phyloP scores from a whole-genome alignment of 352 stramenopile genomes.

The Pythium periplocum region DNA sequence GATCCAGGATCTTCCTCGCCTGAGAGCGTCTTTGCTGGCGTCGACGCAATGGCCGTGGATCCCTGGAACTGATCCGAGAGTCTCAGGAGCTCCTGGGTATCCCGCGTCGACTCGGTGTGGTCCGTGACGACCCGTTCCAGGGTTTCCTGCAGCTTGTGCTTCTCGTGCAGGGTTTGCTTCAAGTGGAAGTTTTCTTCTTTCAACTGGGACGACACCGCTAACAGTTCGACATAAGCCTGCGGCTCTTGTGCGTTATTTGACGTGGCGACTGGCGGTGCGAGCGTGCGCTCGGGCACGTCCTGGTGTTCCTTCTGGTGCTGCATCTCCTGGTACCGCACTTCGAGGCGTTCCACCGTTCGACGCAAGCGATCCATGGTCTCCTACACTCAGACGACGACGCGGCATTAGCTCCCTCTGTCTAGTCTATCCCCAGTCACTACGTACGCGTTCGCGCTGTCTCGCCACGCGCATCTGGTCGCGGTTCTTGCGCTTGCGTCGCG shows the following conservation, averaged over 20 bases:
- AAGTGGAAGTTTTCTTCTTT: constrained; percentile 27
- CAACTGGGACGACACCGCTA: constrained; percentile 24
- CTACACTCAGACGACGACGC: constrained; percentile 4
- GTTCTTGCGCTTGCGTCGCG: constrained; percentile 43
- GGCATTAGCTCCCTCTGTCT: neutral
- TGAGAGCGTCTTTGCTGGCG: no score
- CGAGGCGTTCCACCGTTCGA: constrained; percentile 38
- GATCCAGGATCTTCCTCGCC: no score
- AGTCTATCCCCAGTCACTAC: neutral
- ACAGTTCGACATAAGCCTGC: constrained; percentile 25
- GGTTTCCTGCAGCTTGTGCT: constrained; percentile 27
- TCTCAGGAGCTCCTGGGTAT: constrained; percentile 6
- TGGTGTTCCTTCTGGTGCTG: constrained; percentile 3
- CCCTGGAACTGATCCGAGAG: constrained; percentile 4
- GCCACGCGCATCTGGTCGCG: constrained; percentile 49
- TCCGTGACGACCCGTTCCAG: constrained; percentile 25
- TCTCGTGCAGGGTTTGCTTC: constrained; percentile 26
- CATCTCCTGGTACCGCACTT: constrained; percentile 26
- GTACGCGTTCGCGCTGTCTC: constrained; percentile 36
- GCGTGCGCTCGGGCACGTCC: neutral
- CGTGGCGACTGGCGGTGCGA: no score
- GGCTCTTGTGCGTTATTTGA: no score
- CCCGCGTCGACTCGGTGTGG: constrained; percentile 11
- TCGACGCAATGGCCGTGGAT: no score
- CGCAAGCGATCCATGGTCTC: constrained; percentile 45